phyloP scores from a whole-genome alignment of 768 basidiomycete genomes.

The Agaricus blazei region DNA sequence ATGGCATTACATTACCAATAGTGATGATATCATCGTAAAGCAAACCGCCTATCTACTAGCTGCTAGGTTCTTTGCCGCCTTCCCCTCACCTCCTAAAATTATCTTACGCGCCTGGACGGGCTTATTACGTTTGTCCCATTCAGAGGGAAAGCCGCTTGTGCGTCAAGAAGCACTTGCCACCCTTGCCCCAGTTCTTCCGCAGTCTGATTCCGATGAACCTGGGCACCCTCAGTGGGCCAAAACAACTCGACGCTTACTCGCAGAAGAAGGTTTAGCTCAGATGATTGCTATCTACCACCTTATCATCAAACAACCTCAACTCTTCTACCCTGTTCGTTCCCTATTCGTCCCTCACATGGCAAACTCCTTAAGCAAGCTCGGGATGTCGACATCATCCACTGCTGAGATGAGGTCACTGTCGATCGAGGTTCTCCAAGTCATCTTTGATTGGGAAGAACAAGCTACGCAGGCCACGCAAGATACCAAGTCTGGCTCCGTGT shows the following conservation, averaged over 20 bases:
- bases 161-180: constrained; percentile 83
- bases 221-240: constrained; percentile 80
- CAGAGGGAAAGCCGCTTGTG: constrained; percentile 71
- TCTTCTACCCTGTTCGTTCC: constrained; percentile 91
- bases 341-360: constrained; percentile 94
- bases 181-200: constrained; percentile 76
- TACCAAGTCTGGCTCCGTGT: constrained; percentile 23
- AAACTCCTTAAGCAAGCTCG: constrained; percentile 82
- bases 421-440: constrained; percentile 86
- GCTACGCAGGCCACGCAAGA: constrained; percentile 28
- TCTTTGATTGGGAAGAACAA: constrained; percentile 91
- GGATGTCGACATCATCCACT: constrained; percentile 67
- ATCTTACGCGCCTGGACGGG: constrained; percentile 88
- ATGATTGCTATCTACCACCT: constrained; percentile 84
- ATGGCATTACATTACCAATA: constrained; percentile 76
- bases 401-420: constrained; percentile 81
- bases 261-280: constrained; percentile 80
- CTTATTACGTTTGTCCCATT: constrained; percentile 68
- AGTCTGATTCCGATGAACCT: constrained; percentile 48
- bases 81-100: constrained; percentile 88
- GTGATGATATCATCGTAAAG: constrained; percentile 87
- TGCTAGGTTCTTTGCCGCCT: constrained; percentile 87
- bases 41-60: constrained; percentile 89
- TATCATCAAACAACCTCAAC: constrained; percentile 82
- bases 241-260: constrained; percentile 76